Conservation (phyloP, 768 basidiomycete genomes). For the Boletus rubescentipes region DNA sequence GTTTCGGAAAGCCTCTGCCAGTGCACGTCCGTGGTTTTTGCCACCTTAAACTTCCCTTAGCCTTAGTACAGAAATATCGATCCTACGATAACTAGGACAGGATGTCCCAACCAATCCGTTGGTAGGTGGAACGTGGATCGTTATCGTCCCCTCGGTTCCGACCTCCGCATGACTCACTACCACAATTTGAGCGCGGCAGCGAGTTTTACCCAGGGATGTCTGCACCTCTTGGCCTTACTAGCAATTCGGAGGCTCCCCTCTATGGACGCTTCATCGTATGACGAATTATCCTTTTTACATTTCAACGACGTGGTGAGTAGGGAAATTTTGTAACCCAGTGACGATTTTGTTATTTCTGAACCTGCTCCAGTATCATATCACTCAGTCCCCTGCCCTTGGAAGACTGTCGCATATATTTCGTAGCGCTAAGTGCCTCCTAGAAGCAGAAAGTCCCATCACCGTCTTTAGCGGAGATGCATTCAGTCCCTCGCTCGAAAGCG, state of each 20-base stretch:
- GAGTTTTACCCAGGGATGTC: neutral
- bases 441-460: neutral
- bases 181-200: neutral
- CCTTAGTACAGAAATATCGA: too few species aligned
- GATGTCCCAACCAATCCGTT: too few species aligned
- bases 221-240: neutral
- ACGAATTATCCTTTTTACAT: conserved; percentile 4
- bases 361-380: conserved; percentile 6
- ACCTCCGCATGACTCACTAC: neutral
- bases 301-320: conserved; percentile 14
- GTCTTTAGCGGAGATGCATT: conserved; percentile 12
- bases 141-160: neutral
- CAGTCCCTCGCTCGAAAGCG: conserved; percentile 6
- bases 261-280: neutral
- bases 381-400: conserved; percentile 1
- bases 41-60: too few species aligned
- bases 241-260: neutral
- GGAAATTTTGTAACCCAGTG: neutral
- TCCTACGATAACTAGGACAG: too few species aligned
- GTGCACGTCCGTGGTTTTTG: too few species aligned
- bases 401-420: conserved; percentile 2
- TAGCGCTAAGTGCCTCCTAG: neutral
- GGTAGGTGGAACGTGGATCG: too few species aligned
- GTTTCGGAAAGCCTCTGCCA: conserved; percentile 22
- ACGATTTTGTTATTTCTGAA: neutral